Conservation (phyloP, 345 rosid species). For the Dipteronia sinensis region DNA sequence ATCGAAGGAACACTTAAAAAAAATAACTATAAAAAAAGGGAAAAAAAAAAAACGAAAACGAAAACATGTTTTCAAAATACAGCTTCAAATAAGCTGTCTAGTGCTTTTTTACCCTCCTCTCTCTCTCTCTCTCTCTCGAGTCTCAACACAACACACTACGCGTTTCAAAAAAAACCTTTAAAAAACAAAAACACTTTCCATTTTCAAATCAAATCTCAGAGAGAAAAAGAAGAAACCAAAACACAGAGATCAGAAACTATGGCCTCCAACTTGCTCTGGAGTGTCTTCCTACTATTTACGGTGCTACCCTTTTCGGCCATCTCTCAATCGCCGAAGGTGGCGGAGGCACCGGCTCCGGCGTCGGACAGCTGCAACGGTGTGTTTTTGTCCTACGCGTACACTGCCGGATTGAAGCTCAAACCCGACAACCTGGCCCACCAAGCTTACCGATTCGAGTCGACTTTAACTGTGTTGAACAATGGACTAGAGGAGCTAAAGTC, state of each 20-base stretch:
- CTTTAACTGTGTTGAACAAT: slow-evolving; percentile 68
- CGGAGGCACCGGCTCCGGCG: slow-evolving; percentile 51
- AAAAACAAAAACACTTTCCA: neutral
- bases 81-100: slow-evolving; percentile 35
- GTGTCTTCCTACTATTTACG: slow-evolving; percentile 20
- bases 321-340: slow-evolving; percentile 42
- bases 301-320: slow-evolving; percentile 31
- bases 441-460: slow-evolving; percentile 85
- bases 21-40: too few species aligned
- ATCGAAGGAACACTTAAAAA: too few species aligned
- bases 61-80: slow-evolving; percentile 28
- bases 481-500: slow-evolving; percentile 70
- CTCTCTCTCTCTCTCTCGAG: neutral
- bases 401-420: slow-evolving; percentile 50
- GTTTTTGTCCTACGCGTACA: slow-evolving; percentile 61
- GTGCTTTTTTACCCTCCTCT: too few species aligned
- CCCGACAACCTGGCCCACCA: slow-evolving; percentile 67
- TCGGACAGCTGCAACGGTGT: slow-evolving; percentile 68
- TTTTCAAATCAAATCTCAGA: neutral
- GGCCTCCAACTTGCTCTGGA: slow-evolving; percentile 24
- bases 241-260: slow-evolving; percentile 16
- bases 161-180: slow-evolving; percentile 26
- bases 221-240: neutral
- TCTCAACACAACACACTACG: slow-evolving; percentile 19
- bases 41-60: neutral